Conservation (phyloP, 495 filamentous ascomycete species). For the Neurospora sp. region DNA sequence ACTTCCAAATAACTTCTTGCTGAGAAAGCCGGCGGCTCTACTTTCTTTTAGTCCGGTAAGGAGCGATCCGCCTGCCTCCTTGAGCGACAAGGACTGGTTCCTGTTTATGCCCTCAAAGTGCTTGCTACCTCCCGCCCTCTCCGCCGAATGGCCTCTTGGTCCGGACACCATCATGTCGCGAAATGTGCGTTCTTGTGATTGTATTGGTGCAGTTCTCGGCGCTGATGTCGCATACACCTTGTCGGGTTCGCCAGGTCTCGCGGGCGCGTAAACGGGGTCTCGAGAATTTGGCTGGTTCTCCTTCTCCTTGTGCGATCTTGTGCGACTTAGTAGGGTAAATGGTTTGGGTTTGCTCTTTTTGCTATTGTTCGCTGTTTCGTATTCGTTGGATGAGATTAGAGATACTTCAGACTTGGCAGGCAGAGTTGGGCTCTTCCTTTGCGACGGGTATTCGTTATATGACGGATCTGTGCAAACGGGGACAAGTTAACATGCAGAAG, state of each 20-base stretch:
- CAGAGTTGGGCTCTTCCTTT: slow-evolving; percentile 24
- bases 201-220: slow-evolving; percentile 46
- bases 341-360: slow-evolving; percentile 45
- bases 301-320: slow-evolving; percentile 55
- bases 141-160: slow-evolving; percentile 52
- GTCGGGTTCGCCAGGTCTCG: slow-evolving; percentile 31
- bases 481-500: slow-evolving; percentile 9
- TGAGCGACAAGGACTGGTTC: slow-evolving; percentile 40
- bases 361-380: slow-evolving; percentile 22
- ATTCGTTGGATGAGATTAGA: slow-evolving; percentile 28
- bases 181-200: slow-evolving; percentile 50
- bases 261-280: slow-evolving; percentile 21
- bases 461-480: slow-evolving; percentile 26
- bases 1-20: slow-evolving; percentile 71
- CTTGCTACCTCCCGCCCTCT: slow-evolving; percentile 43
- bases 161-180: slow-evolving; percentile 54
- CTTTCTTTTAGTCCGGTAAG: slow-evolving; percentile 65
- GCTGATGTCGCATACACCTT: slow-evolving; percentile 20
- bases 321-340: slow-evolving; percentile 53
- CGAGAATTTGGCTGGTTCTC: slow-evolving; percentile 32
- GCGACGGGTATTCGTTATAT: slow-evolving; percentile 25
- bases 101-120: slow-evolving; percentile 26
- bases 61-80: slow-evolving; percentile 57
- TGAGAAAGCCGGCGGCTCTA: slow-evolving; percentile 67
- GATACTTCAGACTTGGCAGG: slow-evolving; percentile 37